Percentiles rank a stretch among this genome's conserved stretches.
Conservation (phyloP, 495 filamentous ascomycete species). For the Hypoxylon intermedium region DNA sequence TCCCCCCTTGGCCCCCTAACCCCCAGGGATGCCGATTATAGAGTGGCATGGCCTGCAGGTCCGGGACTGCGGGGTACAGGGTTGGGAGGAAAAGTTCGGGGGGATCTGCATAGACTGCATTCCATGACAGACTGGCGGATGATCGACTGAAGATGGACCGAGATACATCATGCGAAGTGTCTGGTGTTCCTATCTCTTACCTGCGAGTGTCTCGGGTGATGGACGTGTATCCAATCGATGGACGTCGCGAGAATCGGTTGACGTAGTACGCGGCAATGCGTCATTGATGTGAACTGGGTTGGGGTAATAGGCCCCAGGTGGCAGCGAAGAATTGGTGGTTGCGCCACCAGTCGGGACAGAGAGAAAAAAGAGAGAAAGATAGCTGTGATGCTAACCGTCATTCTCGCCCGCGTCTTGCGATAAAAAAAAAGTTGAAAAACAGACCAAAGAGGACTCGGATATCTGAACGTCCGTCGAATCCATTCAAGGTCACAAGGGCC, state of each 20-base stretch:
- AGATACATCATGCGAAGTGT: constrained; percentile 34
- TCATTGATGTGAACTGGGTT: constrained; percentile 39
- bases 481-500: constrained; percentile 1
- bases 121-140: constrained; percentile 18
- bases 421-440: not conserved
- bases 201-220: constrained; percentile 37
- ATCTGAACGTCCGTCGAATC: not conserved
- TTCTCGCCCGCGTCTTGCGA: constrained; percentile 23
- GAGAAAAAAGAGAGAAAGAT: constrained; percentile 1
- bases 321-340: constrained; percentile 35
- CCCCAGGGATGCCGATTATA: constrained; percentile 28
- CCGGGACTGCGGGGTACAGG: constrained; percentile 39
- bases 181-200: constrained; percentile 31
- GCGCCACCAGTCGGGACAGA: constrained; percentile 14
- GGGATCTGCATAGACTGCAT: constrained; percentile 36
- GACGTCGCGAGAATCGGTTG: constrained; percentile 24
- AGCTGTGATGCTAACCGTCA: constrained; percentile 15
- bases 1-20: too few species aligned
- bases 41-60: constrained; percentile 35
- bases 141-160: constrained; percentile 25
- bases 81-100: constrained; percentile 18
- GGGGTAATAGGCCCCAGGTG: constrained; percentile 42
- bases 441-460: too few species aligned
- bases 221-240: constrained; percentile 37
- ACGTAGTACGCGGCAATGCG: constrained; percentile 29